Percentiles rank a stretch among this genome's conserved stretches.
Conservation (phyloP, 352 stramenopile genomes). For the Globisporangium uncinulatum region DNA sequence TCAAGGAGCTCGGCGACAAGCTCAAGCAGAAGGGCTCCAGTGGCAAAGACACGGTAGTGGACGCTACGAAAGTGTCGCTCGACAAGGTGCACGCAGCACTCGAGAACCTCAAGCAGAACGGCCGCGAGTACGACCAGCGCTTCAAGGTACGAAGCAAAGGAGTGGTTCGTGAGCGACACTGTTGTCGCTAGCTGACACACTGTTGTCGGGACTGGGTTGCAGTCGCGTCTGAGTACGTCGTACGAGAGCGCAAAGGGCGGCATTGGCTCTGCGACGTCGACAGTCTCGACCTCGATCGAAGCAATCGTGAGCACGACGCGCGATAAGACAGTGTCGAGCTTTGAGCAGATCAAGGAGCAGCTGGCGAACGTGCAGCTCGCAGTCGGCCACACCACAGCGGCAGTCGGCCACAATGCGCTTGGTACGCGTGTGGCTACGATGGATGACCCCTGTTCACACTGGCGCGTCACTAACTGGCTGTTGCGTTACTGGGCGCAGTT, state of each 20-base stretch:
- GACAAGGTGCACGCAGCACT: constrained; percentile 45
- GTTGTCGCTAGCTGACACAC: too few relatives aligned
- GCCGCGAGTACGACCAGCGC: constrained; percentile 62
- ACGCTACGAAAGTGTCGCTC: constrained; percentile 51
- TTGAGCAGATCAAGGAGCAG: constrained; percentile 53
- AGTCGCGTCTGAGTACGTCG: constrained; percentile 12
- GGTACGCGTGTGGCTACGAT: background rate
- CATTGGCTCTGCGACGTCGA: constrained; percentile 27
- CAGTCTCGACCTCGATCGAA: constrained; percentile 63
- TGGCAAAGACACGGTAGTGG: constrained; percentile 39
- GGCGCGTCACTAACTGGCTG: too few relatives aligned
- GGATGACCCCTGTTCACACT: too few relatives aligned
- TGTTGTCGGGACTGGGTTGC: too few relatives aligned
- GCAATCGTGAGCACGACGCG: constrained; percentile 55
- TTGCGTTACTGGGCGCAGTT: constrained; percentile 13
- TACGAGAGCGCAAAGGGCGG: constrained; percentile 38
- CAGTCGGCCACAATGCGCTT: constrained; percentile 7
- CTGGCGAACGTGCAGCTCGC: constrained; percentile 39
- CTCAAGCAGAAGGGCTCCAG: constrained; percentile 51
- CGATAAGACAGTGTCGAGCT: constrained; percentile 45
- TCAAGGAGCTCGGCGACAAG: constrained; percentile 47
- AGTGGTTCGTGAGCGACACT: too few relatives aligned
- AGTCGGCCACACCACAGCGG: constrained; percentile 21
- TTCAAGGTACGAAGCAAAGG: constrained; percentile 14
- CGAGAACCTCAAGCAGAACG: constrained; percentile 51